Conservation (phyloP, 208 protist species). For the Angomonas desouzai region DNA sequence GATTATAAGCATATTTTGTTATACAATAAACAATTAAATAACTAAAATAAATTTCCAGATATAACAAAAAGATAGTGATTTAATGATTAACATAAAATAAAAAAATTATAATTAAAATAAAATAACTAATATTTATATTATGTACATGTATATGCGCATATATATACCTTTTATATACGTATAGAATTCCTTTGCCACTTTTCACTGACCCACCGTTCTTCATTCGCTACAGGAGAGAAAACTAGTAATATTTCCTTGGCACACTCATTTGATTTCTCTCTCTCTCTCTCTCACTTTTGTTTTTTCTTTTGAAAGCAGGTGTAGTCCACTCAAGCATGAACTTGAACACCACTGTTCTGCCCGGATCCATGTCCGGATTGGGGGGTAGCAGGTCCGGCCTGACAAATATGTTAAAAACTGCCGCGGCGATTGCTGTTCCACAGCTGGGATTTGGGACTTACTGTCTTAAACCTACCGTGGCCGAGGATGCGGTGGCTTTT, state of each 20-base stretch:
- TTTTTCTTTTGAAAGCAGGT: neutral
- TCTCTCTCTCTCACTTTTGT: neutral
- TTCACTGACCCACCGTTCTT: neutral
- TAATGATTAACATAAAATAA: neutral
- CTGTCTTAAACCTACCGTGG: slow-evolving; percentile 45
- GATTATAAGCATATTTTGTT: slow-evolving; percentile 4
- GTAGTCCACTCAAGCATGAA: neutral
- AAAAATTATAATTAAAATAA: slow-evolving; percentile 2
- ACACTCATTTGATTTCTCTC: neutral
- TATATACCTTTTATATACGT: neutral
- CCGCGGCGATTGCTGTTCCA: slow-evolving; percentile 62
- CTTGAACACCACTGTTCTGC: neutral
- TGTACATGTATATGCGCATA: neutral
- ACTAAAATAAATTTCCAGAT: slow-evolving; percentile 9
- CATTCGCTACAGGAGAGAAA: neutral
- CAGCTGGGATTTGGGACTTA: slow-evolving; percentile 90
- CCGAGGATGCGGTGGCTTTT: slow-evolving; percentile 43
- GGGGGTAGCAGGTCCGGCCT: slow-evolving; percentile 5
- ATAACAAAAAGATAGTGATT: too few species aligned
- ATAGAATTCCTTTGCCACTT: neutral
- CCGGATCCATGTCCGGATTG: neutral
- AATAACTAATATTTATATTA: neutral
- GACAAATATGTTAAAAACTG: slow-evolving; percentile 31
- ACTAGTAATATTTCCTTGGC: neutral
- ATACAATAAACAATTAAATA: slow-evolving; percentile 4